Percentiles rank a stretch among this genome's conserved stretches.
Conservation (phyloP, 768 basidiomycete genomes). For the Lactarius psammicola region DNA sequence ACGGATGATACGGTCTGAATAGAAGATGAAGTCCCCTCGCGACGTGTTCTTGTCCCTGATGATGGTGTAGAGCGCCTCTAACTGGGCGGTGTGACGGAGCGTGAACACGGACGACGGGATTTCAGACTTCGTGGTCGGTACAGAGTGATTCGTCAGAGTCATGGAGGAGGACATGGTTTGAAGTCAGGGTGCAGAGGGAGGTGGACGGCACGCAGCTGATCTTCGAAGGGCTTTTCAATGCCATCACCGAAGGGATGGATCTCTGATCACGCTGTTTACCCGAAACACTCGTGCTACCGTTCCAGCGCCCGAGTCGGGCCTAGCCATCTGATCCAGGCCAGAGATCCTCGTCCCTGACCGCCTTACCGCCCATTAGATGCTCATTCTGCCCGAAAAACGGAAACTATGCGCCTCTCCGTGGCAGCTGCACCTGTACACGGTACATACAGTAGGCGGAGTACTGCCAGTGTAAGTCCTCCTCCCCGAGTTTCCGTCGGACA, state of each 20-base stretch:
- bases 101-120: conserved; percentile 84
- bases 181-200: not conserved
- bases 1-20: conserved; percentile 88
- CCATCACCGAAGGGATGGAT: not conserved
- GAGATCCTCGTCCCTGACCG: not conserved
- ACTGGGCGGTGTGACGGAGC: conserved; percentile 85
- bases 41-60: conserved; percentile 86
- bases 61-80: conserved; percentile 94
- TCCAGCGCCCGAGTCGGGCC: conserved; percentile 2
- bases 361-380: not conserved
- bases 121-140: not conserved
- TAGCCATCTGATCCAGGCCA: not conserved
- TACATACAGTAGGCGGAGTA: not conserved
- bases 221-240: not conserved
- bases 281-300: not conserved
- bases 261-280: not conserved
- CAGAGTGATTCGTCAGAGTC: not conserved
- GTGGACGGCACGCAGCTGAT: not conserved
- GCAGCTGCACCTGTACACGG: not conserved
- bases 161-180: conserved; percentile 18
- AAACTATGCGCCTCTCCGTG: not conserved
- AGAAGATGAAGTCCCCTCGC: conserved; percentile 95
- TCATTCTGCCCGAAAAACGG: not conserved
- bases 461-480: not conserved
- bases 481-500: not conserved